Conservation (phyloP, 805 yeast genomes). For the Barnettozyma sp. region DNA sequence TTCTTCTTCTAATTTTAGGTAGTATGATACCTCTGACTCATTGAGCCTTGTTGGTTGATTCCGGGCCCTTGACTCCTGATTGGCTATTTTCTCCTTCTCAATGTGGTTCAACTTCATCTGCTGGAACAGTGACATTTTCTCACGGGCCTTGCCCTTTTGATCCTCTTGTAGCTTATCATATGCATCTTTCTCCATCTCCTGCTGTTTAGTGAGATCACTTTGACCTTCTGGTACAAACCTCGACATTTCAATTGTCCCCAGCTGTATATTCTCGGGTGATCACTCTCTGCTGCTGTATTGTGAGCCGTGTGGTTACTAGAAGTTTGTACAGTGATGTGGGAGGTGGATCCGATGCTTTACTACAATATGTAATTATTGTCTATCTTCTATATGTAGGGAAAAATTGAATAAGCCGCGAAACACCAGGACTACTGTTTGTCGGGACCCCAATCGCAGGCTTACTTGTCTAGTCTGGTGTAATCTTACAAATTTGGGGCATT, state of each 20-base stretch:
- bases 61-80: constrained; percentile 19
- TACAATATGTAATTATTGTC: too few species aligned
- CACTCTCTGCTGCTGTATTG: too few species aligned
- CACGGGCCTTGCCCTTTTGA: constrained; percentile 19
- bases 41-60: constrained; percentile 19
- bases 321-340: too few species aligned
- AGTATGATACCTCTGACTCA: constrained; percentile 18
- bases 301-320: too few species aligned
- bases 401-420: too few species aligned
- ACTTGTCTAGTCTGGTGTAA: too few species aligned
- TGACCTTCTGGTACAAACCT: constrained; percentile 25
- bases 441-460: too few species aligned
- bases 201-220: constrained; percentile 19
- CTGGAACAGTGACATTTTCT: constrained; percentile 21
- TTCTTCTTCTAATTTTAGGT: constrained; percentile 11
- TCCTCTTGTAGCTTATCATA: constrained; percentile 16
- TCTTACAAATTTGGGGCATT: too few species aligned
- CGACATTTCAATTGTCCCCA: constrained; percentile 22
- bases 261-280: too few species aligned
- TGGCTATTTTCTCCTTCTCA: constrained; percentile 20
- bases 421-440: too few species aligned
- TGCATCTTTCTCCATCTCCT: constrained; percentile 16
- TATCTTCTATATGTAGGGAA: too few species aligned
- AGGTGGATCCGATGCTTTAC: too few species aligned
- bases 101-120: constrained; percentile 24